Conservation (phyloP, 345 rosid genomes). For the Eucalyptus sp. region DNA sequence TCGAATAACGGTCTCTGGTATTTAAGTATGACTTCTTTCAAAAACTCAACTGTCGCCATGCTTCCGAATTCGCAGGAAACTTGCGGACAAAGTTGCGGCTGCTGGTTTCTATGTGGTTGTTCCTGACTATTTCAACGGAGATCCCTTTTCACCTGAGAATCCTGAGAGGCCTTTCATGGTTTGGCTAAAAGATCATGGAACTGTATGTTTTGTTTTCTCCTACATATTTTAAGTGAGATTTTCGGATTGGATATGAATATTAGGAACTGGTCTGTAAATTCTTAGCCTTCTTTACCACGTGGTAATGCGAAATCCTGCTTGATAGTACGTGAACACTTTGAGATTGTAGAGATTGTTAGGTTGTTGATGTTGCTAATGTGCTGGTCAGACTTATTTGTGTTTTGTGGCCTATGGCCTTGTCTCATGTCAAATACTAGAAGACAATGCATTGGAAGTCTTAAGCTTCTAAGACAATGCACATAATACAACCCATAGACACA, state of each 20-base stretch:
- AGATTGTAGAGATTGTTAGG: neutral
- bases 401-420: neutral
- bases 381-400: neutral
- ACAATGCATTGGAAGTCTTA: neutral
- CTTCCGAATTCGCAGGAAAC: conserved; percentile 25
- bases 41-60: neutral
- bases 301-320: neutral
- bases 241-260: neutral
- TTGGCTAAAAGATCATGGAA: conserved; percentile 61
- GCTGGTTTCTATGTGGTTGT: conserved; percentile 59
- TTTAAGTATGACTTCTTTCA: neutral
- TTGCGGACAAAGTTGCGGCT: conserved; percentile 70
- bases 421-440: neutral
- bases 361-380: neutral
- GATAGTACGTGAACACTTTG: neutral
- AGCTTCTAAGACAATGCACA: neutral
- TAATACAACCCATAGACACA: neutral
- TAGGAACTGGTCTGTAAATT: neutral
- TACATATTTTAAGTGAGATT: neutral
- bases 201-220: conserved; percentile 27
- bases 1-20: neutral
- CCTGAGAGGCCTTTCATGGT: conserved; percentile 23
- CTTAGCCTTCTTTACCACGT: neutral
- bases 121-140: conserved; percentile 62
- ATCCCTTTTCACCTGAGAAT: conserved; percentile 28